Conservation (phyloP, 2,329 filamentous ascomycete genomes). For the Xylaria sp. region DNA sequence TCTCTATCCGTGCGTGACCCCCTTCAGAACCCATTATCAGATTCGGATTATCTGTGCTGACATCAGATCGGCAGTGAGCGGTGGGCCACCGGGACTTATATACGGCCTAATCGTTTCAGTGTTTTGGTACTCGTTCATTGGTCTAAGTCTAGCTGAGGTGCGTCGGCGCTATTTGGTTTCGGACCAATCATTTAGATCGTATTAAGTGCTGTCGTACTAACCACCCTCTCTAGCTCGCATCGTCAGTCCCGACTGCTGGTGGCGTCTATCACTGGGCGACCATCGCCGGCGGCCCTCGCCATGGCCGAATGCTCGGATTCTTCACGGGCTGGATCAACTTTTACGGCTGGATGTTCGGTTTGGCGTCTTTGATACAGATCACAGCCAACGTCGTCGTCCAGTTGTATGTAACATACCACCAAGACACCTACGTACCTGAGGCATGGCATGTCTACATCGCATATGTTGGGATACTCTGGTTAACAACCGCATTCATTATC, state of each 20-base stretch:
- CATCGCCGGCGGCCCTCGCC: slow-evolving; percentile 65
- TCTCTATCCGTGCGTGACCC: slow-evolving; percentile 58
- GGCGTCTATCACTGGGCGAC: slow-evolving; percentile 72
- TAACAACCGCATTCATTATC: slow-evolving; percentile 62
- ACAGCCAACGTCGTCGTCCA: slow-evolving; percentile 69
- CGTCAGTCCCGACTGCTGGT: slow-evolving; percentile 68
- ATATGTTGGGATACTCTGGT: slow-evolving; percentile 67
- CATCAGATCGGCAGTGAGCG: slow-evolving; percentile 51
- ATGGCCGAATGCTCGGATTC: slow-evolving; percentile 63
- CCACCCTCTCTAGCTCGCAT: slow-evolving; percentile 60
- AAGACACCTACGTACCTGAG: slow-evolving; percentile 59
- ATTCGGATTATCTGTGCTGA: slow-evolving; percentile 13
- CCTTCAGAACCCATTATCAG: slow-evolving; percentile 3
- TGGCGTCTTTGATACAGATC: slow-evolving; percentile 68
- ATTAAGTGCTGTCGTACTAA: slow-evolving; percentile 22
- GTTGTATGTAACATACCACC: slow-evolving; percentile 70
- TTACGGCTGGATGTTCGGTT: slow-evolving; percentile 71
- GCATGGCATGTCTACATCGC: slow-evolving; percentile 70
- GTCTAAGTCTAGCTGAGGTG: slow-evolving; percentile 56
- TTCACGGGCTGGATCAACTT: slow-evolving; percentile 64
- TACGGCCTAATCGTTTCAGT: slow-evolving; percentile 57
- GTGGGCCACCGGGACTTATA: slow-evolving; percentile 56
- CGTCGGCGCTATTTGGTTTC: slow-evolving; percentile 14
- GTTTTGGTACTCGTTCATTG: slow-evolving; percentile 58
- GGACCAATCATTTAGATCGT: background rate